Conservation (phyloP, 2,329 filamentous ascomycete species). For the Fusarium sp. region DNA sequence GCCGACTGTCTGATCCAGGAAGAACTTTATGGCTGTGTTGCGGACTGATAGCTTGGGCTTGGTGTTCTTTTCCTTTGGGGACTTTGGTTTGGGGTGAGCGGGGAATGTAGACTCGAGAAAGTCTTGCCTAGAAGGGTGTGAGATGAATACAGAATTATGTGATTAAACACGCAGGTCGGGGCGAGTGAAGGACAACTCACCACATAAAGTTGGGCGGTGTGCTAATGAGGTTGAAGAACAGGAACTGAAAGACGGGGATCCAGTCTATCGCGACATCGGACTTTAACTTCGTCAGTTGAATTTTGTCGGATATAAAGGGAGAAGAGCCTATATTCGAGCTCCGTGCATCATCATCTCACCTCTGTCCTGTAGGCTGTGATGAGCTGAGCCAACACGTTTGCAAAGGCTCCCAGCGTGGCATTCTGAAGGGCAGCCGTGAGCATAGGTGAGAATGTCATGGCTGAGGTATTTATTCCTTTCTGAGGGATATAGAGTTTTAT, state of each 20-base stretch:
- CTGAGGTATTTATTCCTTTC: not conserved
- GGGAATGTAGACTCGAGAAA: conserved; percentile 79
- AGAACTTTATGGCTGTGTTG: conserved; percentile 72
- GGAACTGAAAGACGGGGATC: conserved; percentile 76
- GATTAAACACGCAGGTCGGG: not conserved
- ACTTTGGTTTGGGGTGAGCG: conserved; percentile 59
- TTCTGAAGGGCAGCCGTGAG: conserved; percentile 70
- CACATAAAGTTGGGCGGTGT: conserved; percentile 86
- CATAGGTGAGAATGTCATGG: conserved; percentile 57
- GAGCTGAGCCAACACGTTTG: conserved; percentile 76
- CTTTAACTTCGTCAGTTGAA: conserved; percentile 39
- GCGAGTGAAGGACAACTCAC: conserved; percentile 53
- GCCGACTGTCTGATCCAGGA: conserved; percentile 73
- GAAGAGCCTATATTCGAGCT: too few relatives aligned
- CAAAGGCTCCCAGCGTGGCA: conserved; percentile 68
- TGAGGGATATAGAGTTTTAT: too few relatives aligned
- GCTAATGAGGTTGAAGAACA: conserved; percentile 74
- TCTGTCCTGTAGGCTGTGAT: conserved; percentile 68
- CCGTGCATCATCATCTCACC: conserved; percentile 54
- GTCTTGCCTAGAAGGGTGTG: conserved; percentile 66
- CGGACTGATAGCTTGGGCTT: conserved; percentile 61
- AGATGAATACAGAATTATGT: conserved; percentile 22
- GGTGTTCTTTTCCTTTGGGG: conserved; percentile 43
- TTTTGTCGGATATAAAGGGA: not conserved
- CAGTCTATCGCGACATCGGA: conserved; percentile 68